Evolutionary conservation across 140 eudicot species (phyloP).

Genomic region (Anethum foeniculum): DNA sequence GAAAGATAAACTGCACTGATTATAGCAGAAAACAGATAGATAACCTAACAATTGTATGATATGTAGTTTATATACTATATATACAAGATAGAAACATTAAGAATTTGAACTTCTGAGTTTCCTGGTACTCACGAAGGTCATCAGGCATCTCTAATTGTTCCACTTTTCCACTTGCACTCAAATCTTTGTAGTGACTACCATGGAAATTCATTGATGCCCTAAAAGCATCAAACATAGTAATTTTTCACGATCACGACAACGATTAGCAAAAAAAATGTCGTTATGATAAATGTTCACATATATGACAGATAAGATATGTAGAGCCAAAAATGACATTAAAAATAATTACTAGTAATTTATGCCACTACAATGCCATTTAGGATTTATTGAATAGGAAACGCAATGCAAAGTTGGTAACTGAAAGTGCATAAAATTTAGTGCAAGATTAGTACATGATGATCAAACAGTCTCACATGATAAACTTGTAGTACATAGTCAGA

Average conservation of each 20-base stretch:
- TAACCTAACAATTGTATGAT: background rate
- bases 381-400: background rate
- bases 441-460: background rate
- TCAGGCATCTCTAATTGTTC: slow-evolving; percentile 29
- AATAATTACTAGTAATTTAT: background rate
- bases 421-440: background rate
- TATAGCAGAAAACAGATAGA: background rate
- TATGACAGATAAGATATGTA: background rate
- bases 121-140: slow-evolving; percentile 38
- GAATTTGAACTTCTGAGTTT: slow-evolving; percentile 3
- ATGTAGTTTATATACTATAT: background rate
- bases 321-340: background rate
- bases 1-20: background rate
- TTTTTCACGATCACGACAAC: slow-evolving; percentile 13
- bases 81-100: background rate
- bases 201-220: slow-evolving; percentile 25
- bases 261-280: slow-evolving; percentile 6
- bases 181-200: slow-evolving; percentile 28
- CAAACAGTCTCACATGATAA: background rate
- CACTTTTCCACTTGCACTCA: slow-evolving; percentile 23
- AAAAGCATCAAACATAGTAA: slow-evolving; percentile 20
- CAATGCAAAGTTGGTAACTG: background rate
- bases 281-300: background rate
- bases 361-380: background rate
- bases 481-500: slow-evolving; percentile 16